Conservation (phyloP, 208 protist species). For the Acanthamoeba culbertsoni region DNA sequence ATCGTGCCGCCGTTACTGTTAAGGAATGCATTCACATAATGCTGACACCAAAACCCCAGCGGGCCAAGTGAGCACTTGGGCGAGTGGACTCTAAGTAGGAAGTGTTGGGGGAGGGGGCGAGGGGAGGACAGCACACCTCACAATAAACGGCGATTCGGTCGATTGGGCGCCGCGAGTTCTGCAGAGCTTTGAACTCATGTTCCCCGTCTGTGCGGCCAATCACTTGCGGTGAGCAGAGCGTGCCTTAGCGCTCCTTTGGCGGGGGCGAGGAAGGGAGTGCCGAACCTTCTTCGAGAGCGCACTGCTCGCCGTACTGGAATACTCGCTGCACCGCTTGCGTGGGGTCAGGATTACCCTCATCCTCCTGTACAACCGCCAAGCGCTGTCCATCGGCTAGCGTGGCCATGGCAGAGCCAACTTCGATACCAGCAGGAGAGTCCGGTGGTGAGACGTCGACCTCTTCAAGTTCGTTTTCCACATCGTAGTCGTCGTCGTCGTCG, state of each 20-base stretch:
- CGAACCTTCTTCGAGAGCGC: background rate
- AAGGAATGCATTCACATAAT: slow-evolving; percentile 70
- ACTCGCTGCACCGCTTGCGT: background rate
- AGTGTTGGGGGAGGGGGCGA: background rate
- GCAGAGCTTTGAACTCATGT: slow-evolving; percentile 34
- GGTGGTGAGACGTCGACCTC: too few species aligned
- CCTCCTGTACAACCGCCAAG: background rate
- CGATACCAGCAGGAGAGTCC: too few species aligned
- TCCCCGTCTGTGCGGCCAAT: background rate
- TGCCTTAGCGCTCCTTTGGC: background rate
- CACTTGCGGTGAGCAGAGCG: background rate
- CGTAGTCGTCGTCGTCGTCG: too few species aligned
- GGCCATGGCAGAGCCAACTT: background rate
- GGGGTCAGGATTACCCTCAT: background rate
- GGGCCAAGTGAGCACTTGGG: background rate
- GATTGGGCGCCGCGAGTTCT: background rate
- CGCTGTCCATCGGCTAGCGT: background rate
- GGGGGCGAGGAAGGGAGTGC: background rate
- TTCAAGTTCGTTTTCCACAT: too few species aligned
- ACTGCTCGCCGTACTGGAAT: background rate
- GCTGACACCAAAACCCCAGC: background rate
- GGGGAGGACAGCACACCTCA: background rate
- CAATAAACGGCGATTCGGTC: background rate
- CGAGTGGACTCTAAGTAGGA: background rate
- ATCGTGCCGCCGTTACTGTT: slow-evolving; percentile 63